phyloP scores from a whole-genome alignment of 2,329 filamentous ascomycete species.

The Blastomyces percursus region DNA sequence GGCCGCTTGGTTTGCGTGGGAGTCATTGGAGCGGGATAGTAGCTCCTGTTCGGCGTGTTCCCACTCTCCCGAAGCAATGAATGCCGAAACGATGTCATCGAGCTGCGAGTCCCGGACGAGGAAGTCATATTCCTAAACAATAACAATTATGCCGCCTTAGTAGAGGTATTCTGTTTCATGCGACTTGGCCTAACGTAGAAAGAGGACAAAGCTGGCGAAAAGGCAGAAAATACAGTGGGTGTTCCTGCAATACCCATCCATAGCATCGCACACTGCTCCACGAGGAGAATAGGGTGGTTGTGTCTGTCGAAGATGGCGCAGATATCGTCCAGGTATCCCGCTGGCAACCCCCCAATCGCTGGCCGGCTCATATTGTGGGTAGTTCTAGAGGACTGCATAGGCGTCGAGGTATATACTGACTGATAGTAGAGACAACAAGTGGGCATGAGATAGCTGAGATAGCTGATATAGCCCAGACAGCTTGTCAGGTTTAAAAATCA shows the following conservation, averaged over 20 bases:
- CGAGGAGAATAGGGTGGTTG: constrained; percentile 4
- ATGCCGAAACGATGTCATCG: neutral
- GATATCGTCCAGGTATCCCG: constrained; percentile 5
- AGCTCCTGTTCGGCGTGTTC: neutral
- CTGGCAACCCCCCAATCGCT: neutral
- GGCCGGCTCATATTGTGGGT: neutral
- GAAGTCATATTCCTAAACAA: constrained; percentile 3
- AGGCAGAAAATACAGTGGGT: constrained; percentile 3
- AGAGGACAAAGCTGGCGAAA: neutral
- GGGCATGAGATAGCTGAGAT: neutral
- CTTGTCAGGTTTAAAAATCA: neutral
- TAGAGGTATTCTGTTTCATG: neutral
- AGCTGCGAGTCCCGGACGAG: constrained; percentile 3
- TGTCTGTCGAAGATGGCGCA: constrained; percentile 4
- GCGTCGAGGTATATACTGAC: neutral
- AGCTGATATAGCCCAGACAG: neutral
- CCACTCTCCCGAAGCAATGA: constrained; percentile 3
- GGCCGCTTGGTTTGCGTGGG: neutral
- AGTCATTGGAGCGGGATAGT: neutral
- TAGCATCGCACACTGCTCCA: constrained; percentile 5
- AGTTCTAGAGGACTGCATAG: neutral
- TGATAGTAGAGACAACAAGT: too few relatives aligned
- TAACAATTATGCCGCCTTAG: neutral
- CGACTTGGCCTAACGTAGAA: neutral
- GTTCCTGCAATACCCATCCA: constrained; percentile 3